A percentile compares a stretch with the other conserved stretches of the same genome.
phyloP scores from a whole-genome alignment of 73 alveolate genomes.

The Paramecium octaurelia region DNA sequence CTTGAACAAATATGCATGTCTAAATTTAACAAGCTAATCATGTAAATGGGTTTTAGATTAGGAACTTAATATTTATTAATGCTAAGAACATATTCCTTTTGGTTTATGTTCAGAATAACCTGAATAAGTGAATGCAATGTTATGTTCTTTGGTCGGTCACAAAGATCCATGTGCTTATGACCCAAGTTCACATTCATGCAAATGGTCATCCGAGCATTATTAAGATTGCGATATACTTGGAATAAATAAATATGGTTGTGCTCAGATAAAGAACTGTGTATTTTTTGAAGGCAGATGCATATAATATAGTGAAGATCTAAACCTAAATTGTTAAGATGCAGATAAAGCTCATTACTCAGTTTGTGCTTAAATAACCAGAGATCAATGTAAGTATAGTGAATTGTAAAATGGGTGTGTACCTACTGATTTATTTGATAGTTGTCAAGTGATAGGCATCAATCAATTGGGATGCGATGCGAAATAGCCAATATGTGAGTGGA shows the following conservation, averaged over 20 bases:
- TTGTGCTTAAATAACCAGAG: neutral
- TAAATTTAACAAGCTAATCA: neutral
- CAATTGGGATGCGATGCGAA: neutral
- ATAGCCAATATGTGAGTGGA: neutral
- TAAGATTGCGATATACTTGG: neutral
- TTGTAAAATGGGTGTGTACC: neutral
- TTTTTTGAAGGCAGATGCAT: neutral
- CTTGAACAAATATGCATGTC: neutral
- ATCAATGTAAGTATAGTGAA: neutral
- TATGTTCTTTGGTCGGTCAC: neutral
- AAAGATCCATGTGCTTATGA: conserved; percentile 15
- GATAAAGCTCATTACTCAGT: neutral
- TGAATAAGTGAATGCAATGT: neutral
- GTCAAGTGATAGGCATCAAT: neutral
- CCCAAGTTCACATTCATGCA: neutral
- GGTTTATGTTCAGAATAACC: neutral
- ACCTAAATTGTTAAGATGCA: neutral
- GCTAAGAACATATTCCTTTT: neutral
- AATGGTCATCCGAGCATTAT: neutral
- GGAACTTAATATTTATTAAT: neutral
- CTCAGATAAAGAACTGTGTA: neutral
- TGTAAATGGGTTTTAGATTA: neutral
- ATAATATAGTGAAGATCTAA: neutral
- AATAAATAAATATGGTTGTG: neutral
- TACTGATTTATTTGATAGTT: neutral